Conservation (phyloP, 1,139 yeast species). For the Protomyces lactucae-debilis region DNA sequence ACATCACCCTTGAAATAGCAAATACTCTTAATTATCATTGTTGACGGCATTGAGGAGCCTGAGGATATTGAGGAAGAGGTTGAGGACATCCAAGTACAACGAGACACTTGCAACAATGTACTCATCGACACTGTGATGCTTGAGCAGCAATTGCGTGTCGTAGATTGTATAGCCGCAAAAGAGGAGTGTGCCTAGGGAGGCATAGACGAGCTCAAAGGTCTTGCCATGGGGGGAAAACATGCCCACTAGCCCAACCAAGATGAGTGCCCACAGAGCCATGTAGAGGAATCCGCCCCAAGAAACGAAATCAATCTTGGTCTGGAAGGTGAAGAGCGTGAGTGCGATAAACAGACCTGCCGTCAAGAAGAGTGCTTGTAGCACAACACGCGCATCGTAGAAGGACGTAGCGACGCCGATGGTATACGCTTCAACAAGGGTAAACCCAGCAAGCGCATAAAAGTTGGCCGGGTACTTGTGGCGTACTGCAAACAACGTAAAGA, state of each 20-base stretch:
- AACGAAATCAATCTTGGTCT: slow-evolving; percentile 73
- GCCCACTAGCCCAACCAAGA: slow-evolving; percentile 67
- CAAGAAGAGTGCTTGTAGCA: slow-evolving; percentile 65
- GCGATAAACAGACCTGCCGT: slow-evolving; percentile 70
- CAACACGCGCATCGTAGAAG: slow-evolving; percentile 57
- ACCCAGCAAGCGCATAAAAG: slow-evolving; percentile 54
- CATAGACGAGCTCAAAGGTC: slow-evolving; percentile 57
- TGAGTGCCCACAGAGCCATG: slow-evolving; percentile 59
- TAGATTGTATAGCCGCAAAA: slow-evolving; percentile 69
- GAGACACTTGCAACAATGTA: slow-evolving; percentile 74
- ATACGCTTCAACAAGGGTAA: slow-evolving; percentile 72
- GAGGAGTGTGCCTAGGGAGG: slow-evolving; percentile 67
- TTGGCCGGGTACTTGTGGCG: slow-evolving; percentile 62
- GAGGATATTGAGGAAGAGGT: slow-evolving; percentile 70
- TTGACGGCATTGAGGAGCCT: slow-evolving; percentile 53
- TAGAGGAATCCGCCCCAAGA: slow-evolving; percentile 65
- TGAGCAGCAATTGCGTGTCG: slow-evolving; percentile 78
- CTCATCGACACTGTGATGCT: slow-evolving; percentile 77
- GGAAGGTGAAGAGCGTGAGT: slow-evolving; percentile 70
- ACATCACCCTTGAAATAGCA: no score
- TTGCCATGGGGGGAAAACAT: slow-evolving; percentile 62
- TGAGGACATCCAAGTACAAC: slow-evolving; percentile 74
- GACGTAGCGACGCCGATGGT: slow-evolving; percentile 65
- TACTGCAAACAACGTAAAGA: slow-evolving; percentile 50
- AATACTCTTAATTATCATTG: slow-evolving; percentile 26